A percentile compares a stretch with the other conserved stretches of the same genome.
Conservation (phyloP, 108 stramenopile genomes). For the Epipyxis sp. region DNA sequence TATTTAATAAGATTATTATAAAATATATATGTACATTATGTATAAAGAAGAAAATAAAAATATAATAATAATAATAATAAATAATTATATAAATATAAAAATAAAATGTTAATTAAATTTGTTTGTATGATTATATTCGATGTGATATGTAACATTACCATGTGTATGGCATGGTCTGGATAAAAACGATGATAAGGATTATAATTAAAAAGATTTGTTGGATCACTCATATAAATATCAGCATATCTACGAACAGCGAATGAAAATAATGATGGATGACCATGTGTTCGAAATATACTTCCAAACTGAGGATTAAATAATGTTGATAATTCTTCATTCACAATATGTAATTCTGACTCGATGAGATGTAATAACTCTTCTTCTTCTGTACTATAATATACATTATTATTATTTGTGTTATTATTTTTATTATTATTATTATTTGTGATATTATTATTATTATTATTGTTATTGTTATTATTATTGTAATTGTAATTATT, state of each 20-base stretch:
- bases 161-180: constrained; percentile 9
- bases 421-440: constrained; percentile 1
- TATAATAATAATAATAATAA: too few species aligned
- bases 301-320: constrained; percentile 51
- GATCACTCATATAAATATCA: constrained; percentile 46
- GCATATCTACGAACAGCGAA: constrained; percentile 51
- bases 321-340: constrained; percentile 38
- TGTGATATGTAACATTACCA: not conserved
- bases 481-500: constrained; percentile 24
- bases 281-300: constrained; percentile 42
- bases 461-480: not conserved
- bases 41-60: too few species aligned
- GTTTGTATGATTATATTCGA: not conserved
- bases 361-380: constrained; percentile 42
- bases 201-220: constrained; percentile 47
- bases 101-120: too few species aligned
- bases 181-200: constrained; percentile 49
- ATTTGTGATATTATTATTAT: not conserved
- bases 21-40: too few species aligned
- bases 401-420: not conserved
- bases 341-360: constrained; percentile 25
- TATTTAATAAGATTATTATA: too few species aligned
- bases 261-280: constrained; percentile 48
- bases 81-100: too few species aligned
- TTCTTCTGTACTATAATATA: constrained; percentile 36